These are phyloP conservation scores for Teunomyces kruisii DNA, from an alignment of 805 yeast species.

Conservation along the genomic window DNA sequence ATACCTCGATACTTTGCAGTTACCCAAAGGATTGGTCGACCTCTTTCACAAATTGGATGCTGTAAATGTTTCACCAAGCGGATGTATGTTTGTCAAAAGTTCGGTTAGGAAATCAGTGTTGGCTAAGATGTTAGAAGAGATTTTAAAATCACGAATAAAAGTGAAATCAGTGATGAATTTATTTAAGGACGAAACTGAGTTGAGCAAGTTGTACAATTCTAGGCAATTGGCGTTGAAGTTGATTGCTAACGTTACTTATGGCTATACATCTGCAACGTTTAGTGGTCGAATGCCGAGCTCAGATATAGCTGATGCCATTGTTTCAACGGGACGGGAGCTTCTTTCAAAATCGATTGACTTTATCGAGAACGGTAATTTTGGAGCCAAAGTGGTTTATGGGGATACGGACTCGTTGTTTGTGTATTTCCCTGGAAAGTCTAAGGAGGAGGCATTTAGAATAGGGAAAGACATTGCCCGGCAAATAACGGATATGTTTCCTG, in stretches of 20 bases:
- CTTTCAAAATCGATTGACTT: conserved; percentile 64
- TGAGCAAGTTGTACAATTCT: conserved; percentile 61
- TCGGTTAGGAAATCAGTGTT: conserved; percentile 67
- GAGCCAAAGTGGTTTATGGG: conserved; percentile 93
- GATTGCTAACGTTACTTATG: conserved; percentile 94
- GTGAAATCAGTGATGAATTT: conserved; percentile 73
- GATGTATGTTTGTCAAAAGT: conserved; percentile 70
- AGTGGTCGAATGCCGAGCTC: conserved; percentile 98
- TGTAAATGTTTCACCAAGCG: conserved; percentile 80
- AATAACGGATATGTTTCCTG: conserved; percentile 69
- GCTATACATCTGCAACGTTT: conserved; percentile 91
- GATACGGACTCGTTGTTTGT: conserved; percentile 95
- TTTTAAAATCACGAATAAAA: conserved; percentile 76
- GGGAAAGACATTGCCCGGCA: conserved; percentile 69
- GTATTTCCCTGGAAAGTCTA: conserved; percentile 79
- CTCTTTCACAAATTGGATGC: conserved; percentile 48
- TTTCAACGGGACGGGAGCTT: conserved; percentile 85
- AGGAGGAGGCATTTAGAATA: conserved; percentile 70
- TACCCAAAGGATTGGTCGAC: conserved; percentile 58
- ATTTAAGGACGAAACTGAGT: conserved; percentile 43
- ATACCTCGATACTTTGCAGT: conserved; percentile 40
- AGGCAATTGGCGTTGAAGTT: conserved; percentile 85
- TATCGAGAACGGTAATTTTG: conserved; percentile 70
- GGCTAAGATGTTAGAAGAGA: conserved; percentile 81
- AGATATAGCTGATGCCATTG: conserved; percentile 93